Conservation (phyloP, 805 yeast species). For the Metschnikowia amazonensis region DNA sequence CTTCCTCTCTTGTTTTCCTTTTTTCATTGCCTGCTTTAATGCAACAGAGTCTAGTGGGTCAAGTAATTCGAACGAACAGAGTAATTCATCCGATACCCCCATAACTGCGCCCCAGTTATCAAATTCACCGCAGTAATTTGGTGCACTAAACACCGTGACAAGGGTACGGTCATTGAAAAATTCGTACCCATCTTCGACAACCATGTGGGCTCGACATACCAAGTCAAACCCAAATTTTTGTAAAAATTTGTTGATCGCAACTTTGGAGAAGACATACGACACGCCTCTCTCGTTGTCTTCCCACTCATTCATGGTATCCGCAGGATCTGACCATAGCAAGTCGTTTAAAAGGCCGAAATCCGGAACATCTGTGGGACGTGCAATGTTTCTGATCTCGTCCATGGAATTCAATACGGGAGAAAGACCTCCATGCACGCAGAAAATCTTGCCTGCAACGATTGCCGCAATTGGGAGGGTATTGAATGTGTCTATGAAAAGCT, state of each 20-base stretch:
- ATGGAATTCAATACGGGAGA: conserved; percentile 69
- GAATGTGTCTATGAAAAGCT: conserved; percentile 87
- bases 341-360: conserved; percentile 78
- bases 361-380: conserved; percentile 83
- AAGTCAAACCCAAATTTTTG: conserved; percentile 73
- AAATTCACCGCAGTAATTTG: conserved; percentile 78
- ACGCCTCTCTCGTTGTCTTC: conserved; percentile 86
- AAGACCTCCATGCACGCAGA: conserved; percentile 84
- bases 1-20: conserved; percentile 85
- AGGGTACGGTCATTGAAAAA: conserved; percentile 68
- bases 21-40: conserved; percentile 89
- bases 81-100: conserved; percentile 89
- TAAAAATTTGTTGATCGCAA: conserved; percentile 74
- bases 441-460: conserved; percentile 89
- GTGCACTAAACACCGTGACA: conserved; percentile 73
- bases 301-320: conserved; percentile 80
- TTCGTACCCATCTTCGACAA: conserved; percentile 77
- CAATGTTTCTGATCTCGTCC: conserved; percentile 72
- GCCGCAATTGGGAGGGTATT: conserved; percentile 95
- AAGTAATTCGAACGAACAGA: conserved; percentile 88
- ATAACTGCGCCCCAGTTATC: conserved; percentile 98
- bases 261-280: conserved; percentile 72
- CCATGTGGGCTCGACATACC: conserved; percentile 87
- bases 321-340: conserved; percentile 81
- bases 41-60: conserved; percentile 94